Conservation (phyloP, 768 basidiomycete species). For the Neoboletus brunneissimus region DNA sequence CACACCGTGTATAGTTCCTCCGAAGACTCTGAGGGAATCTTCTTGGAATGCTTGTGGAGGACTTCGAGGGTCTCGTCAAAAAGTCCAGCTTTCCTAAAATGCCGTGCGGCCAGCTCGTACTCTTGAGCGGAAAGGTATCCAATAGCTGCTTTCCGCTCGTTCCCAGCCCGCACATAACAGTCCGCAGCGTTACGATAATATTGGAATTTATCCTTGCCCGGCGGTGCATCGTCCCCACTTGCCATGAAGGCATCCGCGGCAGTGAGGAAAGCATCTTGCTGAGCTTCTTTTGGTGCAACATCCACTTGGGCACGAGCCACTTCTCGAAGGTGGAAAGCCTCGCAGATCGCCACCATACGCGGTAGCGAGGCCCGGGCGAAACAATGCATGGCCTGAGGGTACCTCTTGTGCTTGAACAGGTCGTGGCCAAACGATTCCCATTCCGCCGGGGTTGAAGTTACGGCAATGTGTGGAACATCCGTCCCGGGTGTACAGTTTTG, state of each 20-base stretch:
- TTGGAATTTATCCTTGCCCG: constrained; percentile 21
- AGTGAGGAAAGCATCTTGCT: constrained; percentile 37
- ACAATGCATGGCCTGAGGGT: constrained; percentile 40
- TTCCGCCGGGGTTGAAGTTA: constrained; percentile 47
- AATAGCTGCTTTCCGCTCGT: constrained; percentile 43
- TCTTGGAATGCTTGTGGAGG: constrained; percentile 33
- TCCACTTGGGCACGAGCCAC: constrained; percentile 39
- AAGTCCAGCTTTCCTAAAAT: constrained; percentile 46
- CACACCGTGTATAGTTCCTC: constrained; percentile 43
- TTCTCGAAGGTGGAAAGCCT: constrained; percentile 55
- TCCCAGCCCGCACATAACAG: constrained; percentile 42
- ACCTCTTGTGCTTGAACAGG: constrained; percentile 41
- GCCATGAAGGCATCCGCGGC: constrained; percentile 51
- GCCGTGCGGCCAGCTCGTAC: constrained; percentile 42
- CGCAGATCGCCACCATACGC: constrained; percentile 44
- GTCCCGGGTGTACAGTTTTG: constrained; percentile 47
- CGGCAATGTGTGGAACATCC: constrained; percentile 53
- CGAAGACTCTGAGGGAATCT: constrained; percentile 33
- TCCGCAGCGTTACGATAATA: constrained; percentile 34
- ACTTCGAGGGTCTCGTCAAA: constrained; percentile 56
- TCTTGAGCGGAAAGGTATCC: constrained; percentile 42
- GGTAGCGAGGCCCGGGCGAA: constrained; percentile 37
- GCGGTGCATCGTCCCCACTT: constrained; percentile 36
- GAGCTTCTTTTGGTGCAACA: constrained; percentile 21
- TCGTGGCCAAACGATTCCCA: constrained; percentile 41